A percentile compares a stretch with the other conserved stretches of the same genome.
Conservation (phyloP, 2,329 filamentous ascomycete species). For the Xylaria sp. region DNA sequence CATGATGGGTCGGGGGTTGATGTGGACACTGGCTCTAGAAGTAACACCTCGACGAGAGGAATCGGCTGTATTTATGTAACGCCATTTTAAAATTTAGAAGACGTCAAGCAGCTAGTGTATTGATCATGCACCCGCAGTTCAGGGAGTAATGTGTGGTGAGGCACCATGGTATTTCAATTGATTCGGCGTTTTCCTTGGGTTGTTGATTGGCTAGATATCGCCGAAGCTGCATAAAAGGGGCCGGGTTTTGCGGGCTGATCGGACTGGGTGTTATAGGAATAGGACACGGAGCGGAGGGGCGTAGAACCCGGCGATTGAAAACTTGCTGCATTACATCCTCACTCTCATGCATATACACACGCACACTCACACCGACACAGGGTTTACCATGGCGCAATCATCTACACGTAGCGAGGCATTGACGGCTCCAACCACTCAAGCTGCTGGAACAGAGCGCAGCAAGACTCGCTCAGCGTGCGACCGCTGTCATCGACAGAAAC, state of each 20-base stretch:
- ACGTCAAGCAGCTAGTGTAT: background rate
- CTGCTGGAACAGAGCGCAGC: background rate
- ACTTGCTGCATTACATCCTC: too few relatives aligned
- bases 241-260: conserved; percentile 9
- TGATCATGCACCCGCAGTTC: too few relatives aligned
- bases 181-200: conserved; percentile 22
- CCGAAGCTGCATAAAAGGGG: conserved; percentile 26
- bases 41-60: background rate
- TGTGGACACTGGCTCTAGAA: background rate
- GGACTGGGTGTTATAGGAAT: background rate
- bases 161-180: background rate
- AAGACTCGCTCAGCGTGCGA: conserved; percentile 33
- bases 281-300: background rate
- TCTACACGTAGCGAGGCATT: background rate
- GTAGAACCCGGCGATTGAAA: background rate
- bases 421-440: background rate
- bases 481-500: conserved; percentile 33
- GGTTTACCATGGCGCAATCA: background rate
- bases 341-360: background rate
- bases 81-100: too few relatives aligned
- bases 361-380: background rate
- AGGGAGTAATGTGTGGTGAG: background rate
- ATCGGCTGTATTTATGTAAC: conserved; percentile 1
- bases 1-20: too few relatives aligned
- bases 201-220: conserved; percentile 34